These are phyloP conservation scores for Hygrocybe punicea DNA, from an alignment of 768 basidiomycete genomes.

Conservation along the genomic window DNA sequence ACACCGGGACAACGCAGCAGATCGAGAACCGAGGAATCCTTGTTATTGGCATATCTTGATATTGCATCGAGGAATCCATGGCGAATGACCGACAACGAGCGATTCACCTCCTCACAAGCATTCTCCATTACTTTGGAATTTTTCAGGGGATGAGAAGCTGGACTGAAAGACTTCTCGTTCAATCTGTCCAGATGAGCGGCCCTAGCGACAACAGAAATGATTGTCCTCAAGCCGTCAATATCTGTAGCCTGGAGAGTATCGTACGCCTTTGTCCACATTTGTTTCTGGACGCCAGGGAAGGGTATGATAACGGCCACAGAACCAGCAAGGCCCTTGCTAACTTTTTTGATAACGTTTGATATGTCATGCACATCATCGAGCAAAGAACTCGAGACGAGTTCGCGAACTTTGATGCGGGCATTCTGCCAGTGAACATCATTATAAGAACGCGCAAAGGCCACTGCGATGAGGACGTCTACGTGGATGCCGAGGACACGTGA, in stretches of 20 bases:
- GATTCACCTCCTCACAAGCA: slow-evolving; percentile 58
- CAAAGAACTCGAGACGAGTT: slow-evolving; percentile 34
- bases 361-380: slow-evolving; percentile 33
- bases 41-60: slow-evolving; percentile 63
- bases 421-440: slow-evolving; percentile 34
- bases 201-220: slow-evolving; percentile 57
- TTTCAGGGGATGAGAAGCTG: slow-evolving; percentile 29
- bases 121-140: slow-evolving; percentile 18
- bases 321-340: slow-evolving; percentile 32
- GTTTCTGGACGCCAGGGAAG: slow-evolving; percentile 44
- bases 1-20: slow-evolving; percentile 57
- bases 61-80: slow-evolving; percentile 61
- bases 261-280: slow-evolving; percentile 70
- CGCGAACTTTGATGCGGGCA: slow-evolving; percentile 34
- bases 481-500: slow-evolving; percentile 40
- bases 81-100: slow-evolving; percentile 53
- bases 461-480: slow-evolving; percentile 34
- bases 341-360: slow-evolving; percentile 27
- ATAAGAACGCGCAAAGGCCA: slow-evolving; percentile 38
- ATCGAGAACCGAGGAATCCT: slow-evolving; percentile 48
- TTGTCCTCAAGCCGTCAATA: slow-evolving; percentile 50
- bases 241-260: slow-evolving; percentile 57
- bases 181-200: slow-evolving; percentile 68
- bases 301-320: slow-evolving; percentile 24
- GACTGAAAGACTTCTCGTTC: slow-evolving; percentile 47